Base-by-base conservation (phyloP, 139 green algal genomes). In the Picochlorum sp. region DNA sequence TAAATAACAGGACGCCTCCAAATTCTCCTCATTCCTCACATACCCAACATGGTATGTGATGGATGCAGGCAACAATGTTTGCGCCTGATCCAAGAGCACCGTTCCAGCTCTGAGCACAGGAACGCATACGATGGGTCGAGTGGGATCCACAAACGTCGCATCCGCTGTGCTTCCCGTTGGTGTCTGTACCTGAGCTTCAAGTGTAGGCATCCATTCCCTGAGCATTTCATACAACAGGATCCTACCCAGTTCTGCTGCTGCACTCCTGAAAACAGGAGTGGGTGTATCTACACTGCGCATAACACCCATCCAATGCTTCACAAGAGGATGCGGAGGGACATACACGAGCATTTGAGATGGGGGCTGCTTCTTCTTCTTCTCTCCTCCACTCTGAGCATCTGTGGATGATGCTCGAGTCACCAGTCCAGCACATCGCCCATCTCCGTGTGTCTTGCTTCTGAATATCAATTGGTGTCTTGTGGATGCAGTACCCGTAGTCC, bases 251-350 rank as follows among this genome's bases (percentile, higher is more conserved):
- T 98, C 93, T n/a, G 85, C 85, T 20, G 84, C 46, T 6, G 89
- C 85, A 16, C 51, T 54, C 30, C 92, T 78, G 73, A 99, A 98
- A 16, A 95, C 83, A 3, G 82, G 63, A 1, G 78, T 54, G 4
- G 94, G 94, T 0, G 88, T 93, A 6, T 69, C 50, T 30, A 84
- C 81, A 69, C 94, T 97, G 3, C 94, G 76, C 26, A 81, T 69
- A n/a, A 98, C 79, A 3, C 87, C 89, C 23, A 99, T 74, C 89
- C 88, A 98, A 76, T 99, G 94, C 73, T 95, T 92, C 28, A 98
- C 79, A 18, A 99, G 74, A 1, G 93, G 92, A 74, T 99, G 94
- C 0, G 92, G 90, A 4, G 94, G 94, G 18, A 96, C 88, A 66
- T 90, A 91, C 6, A 99, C 66, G 57, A 73, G 57, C 37, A 73